phyloP scores from a whole-genome alignment of 352 stramenopile genomes.

The Phytophthora brassicae region DNA sequence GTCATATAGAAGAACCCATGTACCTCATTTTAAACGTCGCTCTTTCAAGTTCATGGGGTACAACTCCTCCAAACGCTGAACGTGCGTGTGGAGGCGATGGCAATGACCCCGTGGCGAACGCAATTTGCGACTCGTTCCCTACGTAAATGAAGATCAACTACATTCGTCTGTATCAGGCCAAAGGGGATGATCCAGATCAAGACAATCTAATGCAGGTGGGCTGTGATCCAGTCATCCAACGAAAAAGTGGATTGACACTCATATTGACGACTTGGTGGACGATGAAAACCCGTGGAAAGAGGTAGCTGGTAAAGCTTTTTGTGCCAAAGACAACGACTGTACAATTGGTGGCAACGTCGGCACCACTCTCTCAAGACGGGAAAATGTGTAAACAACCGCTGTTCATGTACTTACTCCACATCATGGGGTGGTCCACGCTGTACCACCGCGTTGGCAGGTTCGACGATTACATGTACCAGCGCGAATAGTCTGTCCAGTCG shows the following conservation, averaged over 20 bases:
- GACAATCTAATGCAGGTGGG: slow-evolving; percentile 59
- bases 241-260: slow-evolving; percentile 68
- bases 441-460: slow-evolving; percentile 39
- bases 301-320: slow-evolving; percentile 46
- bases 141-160: slow-evolving; percentile 91
- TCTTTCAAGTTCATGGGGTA: slow-evolving; percentile 45
- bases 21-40: slow-evolving; percentile 71
- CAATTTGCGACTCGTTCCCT: slow-evolving; percentile 77
- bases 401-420: slow-evolving; percentile 43
- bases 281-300: slow-evolving; percentile 46
- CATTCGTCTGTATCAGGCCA: slow-evolving; percentile 77
- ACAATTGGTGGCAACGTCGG: slow-evolving; percentile 43
- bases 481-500: slow-evolving; percentile 28
- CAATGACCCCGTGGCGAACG: slow-evolving; percentile 44
- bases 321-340: slow-evolving; percentile 47
- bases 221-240: slow-evolving; percentile 69
- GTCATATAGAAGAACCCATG: slow-evolving; percentile 67
- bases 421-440: slow-evolving; percentile 64
- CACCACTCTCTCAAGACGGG: slow-evolving; percentile 35
- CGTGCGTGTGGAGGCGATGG: slow-evolving; percentile 51
- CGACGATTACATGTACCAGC: slow-evolving; percentile 29
- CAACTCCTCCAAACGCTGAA: slow-evolving; percentile 46
- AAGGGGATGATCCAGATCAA: slow-evolving; percentile 23
- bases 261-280: slow-evolving; percentile 68
- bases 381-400: slow-evolving; percentile 48